Evolutionary conservation across 305 asterid species (phyloP).

Genomic region (Fraxinus greggii): DNA sequence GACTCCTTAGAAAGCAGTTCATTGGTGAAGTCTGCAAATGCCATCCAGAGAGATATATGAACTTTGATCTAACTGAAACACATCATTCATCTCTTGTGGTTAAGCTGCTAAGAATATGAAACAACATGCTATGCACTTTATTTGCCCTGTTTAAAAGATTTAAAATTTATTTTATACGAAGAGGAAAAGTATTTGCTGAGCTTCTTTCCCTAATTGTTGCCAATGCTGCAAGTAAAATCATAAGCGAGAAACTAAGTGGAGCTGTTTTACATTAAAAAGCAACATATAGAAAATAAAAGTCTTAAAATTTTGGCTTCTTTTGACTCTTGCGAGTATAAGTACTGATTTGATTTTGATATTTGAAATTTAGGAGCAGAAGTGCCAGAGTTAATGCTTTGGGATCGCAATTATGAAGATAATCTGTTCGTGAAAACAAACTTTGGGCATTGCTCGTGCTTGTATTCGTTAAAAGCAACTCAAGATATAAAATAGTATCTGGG

Average conservation of each 20-base stretch:
- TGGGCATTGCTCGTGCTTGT: neutral
- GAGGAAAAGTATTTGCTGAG: neutral
- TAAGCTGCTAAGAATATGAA: neutral
- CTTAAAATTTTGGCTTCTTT: neutral
- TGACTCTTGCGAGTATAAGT: neutral
- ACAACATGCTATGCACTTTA: neutral
- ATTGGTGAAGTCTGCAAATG: neutral
- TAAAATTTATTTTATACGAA: neutral
- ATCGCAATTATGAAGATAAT: neutral
- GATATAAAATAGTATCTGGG: neutral
- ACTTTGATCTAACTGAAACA: neutral
- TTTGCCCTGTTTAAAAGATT: neutral
- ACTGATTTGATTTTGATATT: neutral
- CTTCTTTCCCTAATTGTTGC: neutral
- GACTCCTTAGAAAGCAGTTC: slow-evolving; percentile 2
- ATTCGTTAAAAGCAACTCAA: neutral
- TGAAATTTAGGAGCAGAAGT: neutral
- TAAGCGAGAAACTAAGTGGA: neutral
- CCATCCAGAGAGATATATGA: neutral
- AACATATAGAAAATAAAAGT: neutral
- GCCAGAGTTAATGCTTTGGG: neutral
- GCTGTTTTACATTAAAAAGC: neutral
- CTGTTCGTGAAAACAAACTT: neutral
- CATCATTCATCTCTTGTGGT: neutral
- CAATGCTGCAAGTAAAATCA: neutral